Evolutionary conservation across 257 asterid genomes (phyloP), one percentile per base, ranked within the genome.

Genomic region (Asclepias syriaca): DNA sequence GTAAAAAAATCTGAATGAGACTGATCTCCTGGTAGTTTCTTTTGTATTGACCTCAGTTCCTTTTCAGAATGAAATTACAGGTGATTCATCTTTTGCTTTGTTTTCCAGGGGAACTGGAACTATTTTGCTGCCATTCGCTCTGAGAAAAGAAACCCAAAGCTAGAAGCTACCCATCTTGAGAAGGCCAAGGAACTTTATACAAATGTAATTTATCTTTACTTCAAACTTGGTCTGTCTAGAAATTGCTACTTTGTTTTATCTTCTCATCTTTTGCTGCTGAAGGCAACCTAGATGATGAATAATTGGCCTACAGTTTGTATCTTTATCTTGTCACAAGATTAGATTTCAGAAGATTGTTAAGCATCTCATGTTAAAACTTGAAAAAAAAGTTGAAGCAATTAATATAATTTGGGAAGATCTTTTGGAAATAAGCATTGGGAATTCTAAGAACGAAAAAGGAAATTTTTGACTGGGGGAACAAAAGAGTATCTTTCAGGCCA

Each of bases 111-210:
- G 15, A 95, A 95, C 68, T 95, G 99, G 99, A 95, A 95, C 81
- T 95, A 87, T 89, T 94, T 81, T 77, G 85, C 83, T 1, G 78
- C 82, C 13, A 72, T 85, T 59, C 75, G 99, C 69, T 87, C 87
- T 55, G 99, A 95, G 89, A 95, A 92, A 87, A 88, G 96, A 81
- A 84, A 82, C 82, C 99, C 97, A 1, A 90, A 95, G 82, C 71
- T 95, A 84, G 99, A 95, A 80, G 96, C 97, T 77, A 92, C 97
- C 46, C 99, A 95, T 87, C 84, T 88, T 40, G 97, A 95, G 90
- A 95, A 95, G 88, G 96, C 99, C 24, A 92, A 92, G 87, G 99
- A 95, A 77, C 92, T 95, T 51, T 92, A 90, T 76, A 90, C 98
- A 2, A 95, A 92, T 80, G 97, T 92, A 88, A 81, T 80, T 55